A percentile compares a stretch with the other conserved stretches of the same genome.
These are phyloP conservation scores for Canavalia ensiformis DNA, from an alignment of 306 rosid genomes.

Conservation along the genomic window DNA sequence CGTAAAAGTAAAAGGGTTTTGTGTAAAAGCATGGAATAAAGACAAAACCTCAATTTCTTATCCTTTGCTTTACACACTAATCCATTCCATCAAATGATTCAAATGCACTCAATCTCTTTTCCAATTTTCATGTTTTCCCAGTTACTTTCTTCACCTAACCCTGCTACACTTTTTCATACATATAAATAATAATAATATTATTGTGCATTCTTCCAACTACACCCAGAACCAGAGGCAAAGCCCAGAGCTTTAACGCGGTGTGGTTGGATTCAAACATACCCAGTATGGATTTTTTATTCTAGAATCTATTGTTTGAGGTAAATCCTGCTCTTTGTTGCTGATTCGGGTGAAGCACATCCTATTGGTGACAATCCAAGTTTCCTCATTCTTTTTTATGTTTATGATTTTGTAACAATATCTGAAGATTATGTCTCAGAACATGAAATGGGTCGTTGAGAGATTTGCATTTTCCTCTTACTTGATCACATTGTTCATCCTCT, in stretches of 20 bases:
- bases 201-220: slow-evolving; percentile 35
- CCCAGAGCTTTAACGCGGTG: slow-evolving; percentile 37
- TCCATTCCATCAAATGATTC: slow-evolving; percentile 47
- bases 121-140: slow-evolving; percentile 39
- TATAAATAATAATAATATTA: background rate
- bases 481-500: slow-evolving; percentile 50
- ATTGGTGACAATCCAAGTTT: slow-evolving; percentile 11
- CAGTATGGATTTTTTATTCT: slow-evolving; percentile 38
- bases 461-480: slow-evolving; percentile 38
- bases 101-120: slow-evolving; percentile 52
- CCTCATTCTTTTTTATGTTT: background rate
- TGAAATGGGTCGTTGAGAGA: slow-evolving; percentile 46
- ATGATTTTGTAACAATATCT: slow-evolving; percentile 6
- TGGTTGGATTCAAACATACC: slow-evolving; percentile 47
- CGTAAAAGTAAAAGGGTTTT: slow-evolving; percentile 49
- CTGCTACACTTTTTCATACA: slow-evolving; percentile 29
- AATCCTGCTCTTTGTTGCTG: slow-evolving; percentile 28
- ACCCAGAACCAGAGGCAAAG: slow-evolving; percentile 12
- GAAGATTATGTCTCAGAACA: slow-evolving; percentile 35
- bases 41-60: slow-evolving; percentile 47
- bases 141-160: slow-evolving; percentile 61
- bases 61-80: slow-evolving; percentile 54
- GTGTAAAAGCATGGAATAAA: slow-evolving; percentile 48
- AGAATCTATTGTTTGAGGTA: slow-evolving; percentile 38
- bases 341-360: slow-evolving; percentile 28